Evolutionary conservation across 108 stramenopile species (phyloP).

Genomic region (Skeletonema costatum): DNA sequence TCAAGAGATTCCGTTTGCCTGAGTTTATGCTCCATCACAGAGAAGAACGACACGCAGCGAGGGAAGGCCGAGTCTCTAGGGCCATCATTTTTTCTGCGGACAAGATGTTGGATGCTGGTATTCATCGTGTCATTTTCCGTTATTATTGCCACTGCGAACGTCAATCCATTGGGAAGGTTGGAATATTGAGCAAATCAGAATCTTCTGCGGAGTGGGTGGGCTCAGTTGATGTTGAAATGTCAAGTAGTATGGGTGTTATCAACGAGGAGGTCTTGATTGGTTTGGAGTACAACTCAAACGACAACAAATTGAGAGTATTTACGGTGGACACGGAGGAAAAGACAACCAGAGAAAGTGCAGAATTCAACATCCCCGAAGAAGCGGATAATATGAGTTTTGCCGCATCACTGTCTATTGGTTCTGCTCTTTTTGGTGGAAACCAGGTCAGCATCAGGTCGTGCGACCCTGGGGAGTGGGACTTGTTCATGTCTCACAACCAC

Average conservation of each 20-base stretch:
- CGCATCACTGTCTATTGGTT: background rate
- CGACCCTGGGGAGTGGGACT: background rate
- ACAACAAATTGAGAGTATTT: background rate
- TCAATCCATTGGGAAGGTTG: background rate
- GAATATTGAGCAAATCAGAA: background rate
- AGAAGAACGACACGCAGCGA: background rate
- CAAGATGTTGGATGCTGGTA: background rate
- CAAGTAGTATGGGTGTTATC: background rate
- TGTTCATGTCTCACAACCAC: background rate
- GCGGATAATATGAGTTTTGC: background rate
- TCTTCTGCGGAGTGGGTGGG: background rate
- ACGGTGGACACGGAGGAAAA: background rate
- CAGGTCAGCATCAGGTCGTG: background rate
- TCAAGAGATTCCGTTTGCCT: slow-evolving; percentile 1
- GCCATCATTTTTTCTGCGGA: background rate
- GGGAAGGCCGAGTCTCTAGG: background rate
- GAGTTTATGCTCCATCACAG: background rate
- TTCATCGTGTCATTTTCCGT: background rate
- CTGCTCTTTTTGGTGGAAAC: background rate
- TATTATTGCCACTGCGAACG: background rate
- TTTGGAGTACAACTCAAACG: background rate
- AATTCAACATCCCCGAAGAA: background rate
- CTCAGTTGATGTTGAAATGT: background rate
- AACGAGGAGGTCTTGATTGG: background rate
- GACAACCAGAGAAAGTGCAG: background rate